Conservation (phyloP, 345 rosid genomes). For the Lumnitzera littorea region DNA sequence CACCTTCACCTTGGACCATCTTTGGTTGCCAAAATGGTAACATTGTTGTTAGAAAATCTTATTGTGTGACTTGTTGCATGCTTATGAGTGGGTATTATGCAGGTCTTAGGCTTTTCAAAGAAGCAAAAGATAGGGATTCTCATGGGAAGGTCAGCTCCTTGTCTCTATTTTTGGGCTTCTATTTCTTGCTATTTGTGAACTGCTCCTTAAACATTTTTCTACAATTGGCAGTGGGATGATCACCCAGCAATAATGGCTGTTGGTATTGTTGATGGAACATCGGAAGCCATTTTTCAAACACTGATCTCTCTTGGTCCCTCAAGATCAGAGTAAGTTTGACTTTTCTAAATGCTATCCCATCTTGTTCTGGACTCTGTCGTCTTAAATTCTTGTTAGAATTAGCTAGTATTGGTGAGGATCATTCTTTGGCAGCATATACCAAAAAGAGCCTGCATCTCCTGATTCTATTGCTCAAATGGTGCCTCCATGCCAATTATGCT, state of each 20-base stretch:
- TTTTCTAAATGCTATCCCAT: too few relatives aligned
- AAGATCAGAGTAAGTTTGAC: slow-evolving; percentile 70
- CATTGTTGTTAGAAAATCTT: not conserved
- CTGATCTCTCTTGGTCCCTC: slow-evolving; percentile 95
- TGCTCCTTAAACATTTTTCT: slow-evolving; percentile 3
- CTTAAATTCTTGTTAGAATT: not conserved
- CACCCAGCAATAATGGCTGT: slow-evolving; percentile 99
- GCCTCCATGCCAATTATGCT: too few relatives aligned
- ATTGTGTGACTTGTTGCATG: slow-evolving; percentile 8
- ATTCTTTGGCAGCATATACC: too few relatives aligned
- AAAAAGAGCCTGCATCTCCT: too few relatives aligned
- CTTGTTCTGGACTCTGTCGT: not conserved
- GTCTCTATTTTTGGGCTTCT: slow-evolving; percentile 9
- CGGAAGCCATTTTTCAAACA: slow-evolving; percentile 87
- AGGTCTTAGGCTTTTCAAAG: slow-evolving; percentile 92
- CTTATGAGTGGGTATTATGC: slow-evolving; percentile 15
- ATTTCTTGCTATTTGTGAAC: slow-evolving; percentile 3
- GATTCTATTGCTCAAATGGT: too few relatives aligned
- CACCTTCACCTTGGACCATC: slow-evolving; percentile 94
- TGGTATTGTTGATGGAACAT: slow-evolving; percentile 87
- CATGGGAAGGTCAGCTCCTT: slow-evolving; percentile 48
- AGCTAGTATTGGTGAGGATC: too few relatives aligned
- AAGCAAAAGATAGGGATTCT: slow-evolving; percentile 78
- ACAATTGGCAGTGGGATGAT: slow-evolving; percentile 71
- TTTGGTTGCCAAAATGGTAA: slow-evolving; percentile 92